Conservation (phyloP, 441 rosid species). For the Gossypium davidsonii region DNA sequence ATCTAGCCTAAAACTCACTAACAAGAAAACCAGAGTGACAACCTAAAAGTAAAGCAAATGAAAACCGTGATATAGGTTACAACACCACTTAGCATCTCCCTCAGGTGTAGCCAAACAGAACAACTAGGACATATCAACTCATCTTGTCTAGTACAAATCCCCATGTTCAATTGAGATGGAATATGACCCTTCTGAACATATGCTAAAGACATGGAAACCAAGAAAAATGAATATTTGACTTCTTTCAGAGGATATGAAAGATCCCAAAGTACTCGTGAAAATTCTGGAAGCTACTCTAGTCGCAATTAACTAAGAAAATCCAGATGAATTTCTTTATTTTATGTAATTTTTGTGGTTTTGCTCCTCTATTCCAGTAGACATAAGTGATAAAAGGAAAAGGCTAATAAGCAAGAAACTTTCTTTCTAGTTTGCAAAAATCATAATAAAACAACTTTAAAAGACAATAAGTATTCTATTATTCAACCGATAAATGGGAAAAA, state of each 20-base stretch:
- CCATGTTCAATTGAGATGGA: background rate
- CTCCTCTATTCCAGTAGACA: background rate
- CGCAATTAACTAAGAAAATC: background rate
- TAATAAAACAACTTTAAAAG: background rate
- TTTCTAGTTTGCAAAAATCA: background rate
- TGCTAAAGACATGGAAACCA: background rate
- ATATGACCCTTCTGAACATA: background rate
- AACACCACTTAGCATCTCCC: background rate
- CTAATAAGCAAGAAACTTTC: background rate
- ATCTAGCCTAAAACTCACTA: background rate
- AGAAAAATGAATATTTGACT: background rate
- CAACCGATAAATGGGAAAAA: background rate
- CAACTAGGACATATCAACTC: background rate
- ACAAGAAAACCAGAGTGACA: background rate
- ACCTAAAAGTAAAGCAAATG: background rate
- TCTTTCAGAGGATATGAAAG: background rate
- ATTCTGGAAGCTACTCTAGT: background rate
- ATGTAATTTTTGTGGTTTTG: background rate
- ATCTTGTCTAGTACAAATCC: background rate
- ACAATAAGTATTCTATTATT: background rate
- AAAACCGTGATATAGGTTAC: background rate
- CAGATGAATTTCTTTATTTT: background rate
- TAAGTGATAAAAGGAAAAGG: background rate
- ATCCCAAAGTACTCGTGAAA: background rate
- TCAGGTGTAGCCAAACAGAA: background rate